Base-by-base conservation (phyloP, 192 early-diverging fungal genomes). In the Rhizoclosmatium sp. region DNA sequence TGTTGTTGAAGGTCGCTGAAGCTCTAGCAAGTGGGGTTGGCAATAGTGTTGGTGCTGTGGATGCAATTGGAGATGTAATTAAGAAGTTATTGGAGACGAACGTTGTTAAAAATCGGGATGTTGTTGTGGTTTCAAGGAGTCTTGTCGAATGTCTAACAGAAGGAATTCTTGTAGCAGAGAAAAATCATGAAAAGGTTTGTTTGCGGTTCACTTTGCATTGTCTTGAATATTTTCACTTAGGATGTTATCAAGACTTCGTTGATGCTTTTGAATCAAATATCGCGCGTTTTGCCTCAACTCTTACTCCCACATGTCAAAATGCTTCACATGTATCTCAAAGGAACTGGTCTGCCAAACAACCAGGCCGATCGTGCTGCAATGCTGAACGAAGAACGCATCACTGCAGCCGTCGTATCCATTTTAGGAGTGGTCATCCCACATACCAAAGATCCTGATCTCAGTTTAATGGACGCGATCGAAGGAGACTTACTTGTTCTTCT, bases 91-190 rank as follows among this genome's bases (percentile, higher is more conserved):
- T 58, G 44, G 75, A 68, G 1, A 45, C 47, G 7, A 51, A n/a
- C 31, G 5, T 75, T 7, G 59, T 31, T 14, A 77, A 68, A 41
- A 65, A 59, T 68, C 47, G 59, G 12, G 82, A 85, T 64, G 83
- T 92, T 19, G 49, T 88, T 66, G 81, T 84, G 47, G 86, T 93
- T 16, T 87, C 90, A 31, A 86, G 87, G 42, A 89, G 86, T 69
- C 85, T 94, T 47, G 91, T 95, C 9, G 93, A 96, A 69, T 91
- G 92, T 49, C 83, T 95, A 0, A 87, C 94, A 80, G 94, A 95
- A 44, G 86, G 87, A 59, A 81, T 95, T 47, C 82, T 95, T 49
- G 81, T 79, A 14, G 82, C 91, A 1, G 93, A 96, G 42, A 93
- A 94, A 68, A 69, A 78, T 2, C 72, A 73, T 16, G 78, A 76